Evolutionary conservation across 306 rosid genomes (phyloP).

Genomic region (Macrotyloma uniflorum): DNA sequence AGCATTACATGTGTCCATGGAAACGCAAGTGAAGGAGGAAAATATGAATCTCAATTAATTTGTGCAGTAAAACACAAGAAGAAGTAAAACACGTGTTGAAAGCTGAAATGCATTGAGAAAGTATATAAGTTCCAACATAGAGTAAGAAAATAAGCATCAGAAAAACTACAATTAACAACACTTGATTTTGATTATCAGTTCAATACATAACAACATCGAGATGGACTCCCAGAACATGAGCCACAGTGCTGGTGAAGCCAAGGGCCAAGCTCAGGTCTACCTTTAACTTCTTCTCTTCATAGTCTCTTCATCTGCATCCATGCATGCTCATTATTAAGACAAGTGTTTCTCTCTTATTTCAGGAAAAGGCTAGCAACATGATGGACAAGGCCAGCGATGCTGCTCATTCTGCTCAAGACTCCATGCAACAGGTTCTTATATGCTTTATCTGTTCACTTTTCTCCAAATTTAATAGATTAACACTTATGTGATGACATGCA

Average conservation of each 20-base stretch:
- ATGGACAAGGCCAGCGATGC: slow-evolving; percentile 53
- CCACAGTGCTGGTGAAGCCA: slow-evolving; percentile 62
- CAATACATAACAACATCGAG: background rate
- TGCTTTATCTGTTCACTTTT: background rate
- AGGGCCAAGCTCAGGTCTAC: slow-evolving; percentile 60
- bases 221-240: slow-evolving; percentile 46
- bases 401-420: slow-evolving; percentile 56
- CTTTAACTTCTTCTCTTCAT: too few relatives aligned
- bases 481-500: background rate
- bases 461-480: background rate
- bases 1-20: background rate
- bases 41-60: background rate
- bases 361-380: slow-evolving; percentile 65
- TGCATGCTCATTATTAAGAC: background rate
- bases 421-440: slow-evolving; percentile 43
- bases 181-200: background rate
- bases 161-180: background rate
- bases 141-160: background rate
- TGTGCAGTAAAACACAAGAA: background rate
- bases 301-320: background rate
- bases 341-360: background rate
- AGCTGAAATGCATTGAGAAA: background rate
- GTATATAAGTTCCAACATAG: slow-evolving; percentile 9
- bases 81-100: background rate
- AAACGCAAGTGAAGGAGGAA: background rate